A percentile compares a stretch with the other conserved stretches of the same genome.
phyloP scores from a whole-genome alignment of 2,329 filamentous ascomycete genomes.

The Lasiodiplodia sp. region DNA sequence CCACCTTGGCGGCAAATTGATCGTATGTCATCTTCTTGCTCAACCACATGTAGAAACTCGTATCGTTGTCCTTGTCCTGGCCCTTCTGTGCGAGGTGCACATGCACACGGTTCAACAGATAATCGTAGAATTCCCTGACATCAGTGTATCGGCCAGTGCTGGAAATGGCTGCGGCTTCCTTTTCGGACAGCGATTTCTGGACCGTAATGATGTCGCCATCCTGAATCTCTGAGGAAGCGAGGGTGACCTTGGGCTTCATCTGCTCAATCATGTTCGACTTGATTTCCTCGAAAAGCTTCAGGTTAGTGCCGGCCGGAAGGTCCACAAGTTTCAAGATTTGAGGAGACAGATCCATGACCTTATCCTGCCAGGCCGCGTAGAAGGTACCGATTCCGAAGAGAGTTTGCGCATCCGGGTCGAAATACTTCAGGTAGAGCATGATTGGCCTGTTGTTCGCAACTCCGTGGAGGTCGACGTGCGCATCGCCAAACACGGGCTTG shows the following conservation, averaged over 20 bases:
- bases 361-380: slow-evolving; percentile 87
- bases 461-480: slow-evolving; percentile 64
- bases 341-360: slow-evolving; percentile 82
- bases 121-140: slow-evolving; percentile 90
- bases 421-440: slow-evolving; percentile 91
- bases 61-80: slow-evolving; percentile 62
- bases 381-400: slow-evolving; percentile 81
- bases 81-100: slow-evolving; percentile 78
- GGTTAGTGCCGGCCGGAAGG: slow-evolving; percentile 78
- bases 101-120: slow-evolving; percentile 81
- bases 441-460: slow-evolving; percentile 65
- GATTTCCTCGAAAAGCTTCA: slow-evolving; percentile 92
- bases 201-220: slow-evolving; percentile 98
- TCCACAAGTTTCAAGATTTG: slow-evolving; percentile 82
- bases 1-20: slow-evolving; percentile 82
- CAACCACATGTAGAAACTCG: slow-evolving; percentile 76
- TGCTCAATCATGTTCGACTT: slow-evolving; percentile 97
- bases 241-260: slow-evolving; percentile 87
- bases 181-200: slow-evolving; percentile 69
- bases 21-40: slow-evolving; percentile 93
- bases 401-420: slow-evolving; percentile 78
- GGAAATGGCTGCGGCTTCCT: slow-evolving; percentile 47
- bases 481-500: slow-evolving; percentile 74
- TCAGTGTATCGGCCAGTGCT: slow-evolving; percentile 63
- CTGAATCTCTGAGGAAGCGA: slow-evolving; percentile 92